A percentile compares a stretch with the other conserved stretches of the same genome.
phyloP scores from a whole-genome alignment of 1,284 basidiomycete genomes.

The Sanghuangporus sanghuang region DNA sequence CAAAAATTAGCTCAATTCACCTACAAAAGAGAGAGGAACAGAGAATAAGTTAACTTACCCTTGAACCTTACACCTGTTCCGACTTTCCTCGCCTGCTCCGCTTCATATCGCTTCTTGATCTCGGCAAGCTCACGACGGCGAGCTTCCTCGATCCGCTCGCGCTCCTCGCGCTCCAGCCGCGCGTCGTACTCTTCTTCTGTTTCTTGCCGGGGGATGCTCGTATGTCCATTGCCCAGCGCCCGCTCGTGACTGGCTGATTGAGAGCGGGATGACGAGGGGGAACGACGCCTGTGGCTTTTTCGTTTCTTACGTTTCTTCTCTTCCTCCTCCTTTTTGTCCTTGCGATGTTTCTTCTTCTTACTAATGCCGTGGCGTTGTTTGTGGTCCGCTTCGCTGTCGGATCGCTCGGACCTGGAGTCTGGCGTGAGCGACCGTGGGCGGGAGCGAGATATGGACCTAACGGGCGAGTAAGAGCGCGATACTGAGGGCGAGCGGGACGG shows the following conservation, averaged over 20 bases:
- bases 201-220: conserved; percentile 43
- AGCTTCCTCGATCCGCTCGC: conserved; percentile 47
- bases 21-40: background rate
- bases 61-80: conserved; percentile 52
- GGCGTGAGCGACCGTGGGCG: background rate
- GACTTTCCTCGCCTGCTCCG: conserved; percentile 28
- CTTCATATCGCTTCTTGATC: conserved; percentile 38
- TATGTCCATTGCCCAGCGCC: conserved; percentile 12
- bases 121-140: conserved; percentile 45
- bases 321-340: conserved; percentile 26
- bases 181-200: conserved; percentile 64
- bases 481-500: conserved; percentile 18
- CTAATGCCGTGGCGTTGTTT: conserved; percentile 23
- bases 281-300: conserved; percentile 20
- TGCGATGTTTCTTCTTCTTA: conserved; percentile 26
- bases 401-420: background rate
- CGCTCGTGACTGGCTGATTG: conserved; percentile 13
- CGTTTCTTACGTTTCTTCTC: conserved; percentile 23
- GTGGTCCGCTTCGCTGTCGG: conserved; percentile 20
- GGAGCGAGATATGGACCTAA: background rate
- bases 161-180: conserved; percentile 65
- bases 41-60: conserved; percentile 32
- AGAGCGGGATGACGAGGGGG: conserved; percentile 10
- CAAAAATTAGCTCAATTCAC: background rate
- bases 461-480: conserved; percentile 9